phyloP scores from a whole-genome alignment of 805 yeast species.

The Candida lessepsii region DNA sequence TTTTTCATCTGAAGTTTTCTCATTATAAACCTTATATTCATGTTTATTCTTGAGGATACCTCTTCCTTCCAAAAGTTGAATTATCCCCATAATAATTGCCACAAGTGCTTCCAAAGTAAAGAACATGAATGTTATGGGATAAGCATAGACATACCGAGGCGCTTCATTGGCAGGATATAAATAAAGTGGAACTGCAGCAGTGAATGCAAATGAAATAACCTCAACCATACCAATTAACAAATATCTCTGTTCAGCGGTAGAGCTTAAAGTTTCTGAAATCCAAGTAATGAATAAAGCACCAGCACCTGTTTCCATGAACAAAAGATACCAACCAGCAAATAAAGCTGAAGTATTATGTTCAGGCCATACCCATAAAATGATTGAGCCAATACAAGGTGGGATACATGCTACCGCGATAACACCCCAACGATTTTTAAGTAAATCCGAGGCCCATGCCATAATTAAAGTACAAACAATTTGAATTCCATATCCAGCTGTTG shows the following conservation, averaged over 20 bases:
- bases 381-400: constrained; percentile 14
- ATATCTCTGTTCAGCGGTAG: constrained; percentile 12
- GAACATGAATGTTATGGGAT: constrained; percentile 24
- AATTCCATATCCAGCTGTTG: constrained; percentile 10
- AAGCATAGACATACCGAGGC: constrained; percentile 31
- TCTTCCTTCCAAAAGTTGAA: constrained; percentile 8
- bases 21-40: constrained; percentile 2
- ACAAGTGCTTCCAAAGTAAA: constrained; percentile 19
- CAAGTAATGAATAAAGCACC: constrained; percentile 14
- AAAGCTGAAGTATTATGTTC: constrained; percentile 16
- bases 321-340: constrained; percentile 19
- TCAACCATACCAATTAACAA: constrained; percentile 21
- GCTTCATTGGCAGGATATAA: constrained; percentile 33
- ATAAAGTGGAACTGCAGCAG: constrained; percentile 33
- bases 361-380: constrained; percentile 20
- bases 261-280: constrained; percentile 12
- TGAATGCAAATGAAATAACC: constrained; percentile 27
- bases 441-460: constrained; percentile 15
- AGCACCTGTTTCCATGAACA: constrained; percentile 15
- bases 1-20: not conserved
- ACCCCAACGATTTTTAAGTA: constrained; percentile 9
- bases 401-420: constrained; percentile 10
- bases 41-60: constrained; percentile 10
- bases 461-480: constrained; percentile 10
- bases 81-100: constrained; percentile 14